Evolutionary conservation across 805 yeast genomes (phyloP).

Genomic region (Millerago galiae): DNA sequence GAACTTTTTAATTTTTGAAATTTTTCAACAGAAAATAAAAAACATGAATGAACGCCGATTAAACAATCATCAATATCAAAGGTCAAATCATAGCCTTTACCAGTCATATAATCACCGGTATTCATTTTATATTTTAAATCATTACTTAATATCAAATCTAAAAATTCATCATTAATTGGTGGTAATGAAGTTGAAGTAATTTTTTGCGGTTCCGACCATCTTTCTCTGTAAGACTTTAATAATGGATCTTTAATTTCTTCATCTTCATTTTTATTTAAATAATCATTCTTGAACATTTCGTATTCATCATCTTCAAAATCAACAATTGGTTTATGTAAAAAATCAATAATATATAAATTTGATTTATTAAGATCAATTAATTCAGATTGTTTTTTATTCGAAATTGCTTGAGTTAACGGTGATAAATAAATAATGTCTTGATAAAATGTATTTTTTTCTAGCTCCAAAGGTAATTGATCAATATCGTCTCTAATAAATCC

Average conservation of each 20-base stretch:
- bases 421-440: constrained; percentile 52
- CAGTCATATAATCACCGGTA: constrained; percentile 9
- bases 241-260: constrained; percentile 13
- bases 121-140: constrained; percentile 7
- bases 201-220: constrained; percentile 21
- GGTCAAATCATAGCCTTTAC: constrained; percentile 31
- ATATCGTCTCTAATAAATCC: constrained; percentile 61
- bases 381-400: constrained; percentile 17
- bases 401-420: constrained; percentile 24
- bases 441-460: constrained; percentile 39
- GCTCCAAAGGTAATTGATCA: constrained; percentile 48
- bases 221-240: constrained; percentile 6
- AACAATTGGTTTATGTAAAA: constrained; percentile 13
- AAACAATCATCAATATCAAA: constrained; percentile 24
- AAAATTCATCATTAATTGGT: constrained; percentile 2
- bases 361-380: constrained; percentile 8
- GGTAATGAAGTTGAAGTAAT: constrained; percentile 13
- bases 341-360: constrained; percentile 11
- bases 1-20: constrained; percentile 1
- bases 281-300: constrained; percentile 12
- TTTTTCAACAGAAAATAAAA: constrained; percentile 23
- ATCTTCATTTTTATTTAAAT: constrained; percentile 4
- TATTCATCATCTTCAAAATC: constrained; percentile 9
- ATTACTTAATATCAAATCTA: background rate
- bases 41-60: constrained; percentile 31